Conservation (phyloP, 2,329 filamentous ascomycete genomes). For the Ascochyta lentis region DNA sequence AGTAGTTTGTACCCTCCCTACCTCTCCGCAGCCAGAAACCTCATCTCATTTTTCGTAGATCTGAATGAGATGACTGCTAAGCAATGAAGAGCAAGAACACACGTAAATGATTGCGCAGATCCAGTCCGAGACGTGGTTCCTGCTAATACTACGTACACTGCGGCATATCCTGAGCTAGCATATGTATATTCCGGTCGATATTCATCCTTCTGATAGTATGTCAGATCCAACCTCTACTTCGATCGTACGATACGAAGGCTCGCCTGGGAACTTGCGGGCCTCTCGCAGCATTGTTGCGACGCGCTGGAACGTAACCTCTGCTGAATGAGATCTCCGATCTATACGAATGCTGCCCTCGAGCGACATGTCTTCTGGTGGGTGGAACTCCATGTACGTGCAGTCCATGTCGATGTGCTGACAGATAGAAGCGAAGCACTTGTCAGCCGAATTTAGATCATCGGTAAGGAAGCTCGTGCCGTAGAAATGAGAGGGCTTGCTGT, state of each 20-base stretch:
- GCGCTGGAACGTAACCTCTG: constrained; percentile 4
- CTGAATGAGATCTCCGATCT: not conserved
- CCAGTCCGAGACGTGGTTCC: no score
- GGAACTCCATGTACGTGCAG: constrained; percentile 21
- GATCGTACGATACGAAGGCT: constrained; percentile 12
- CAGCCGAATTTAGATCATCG: not conserved
- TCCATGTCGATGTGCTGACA: constrained; percentile 5
- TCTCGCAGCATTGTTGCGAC: constrained; percentile 13
- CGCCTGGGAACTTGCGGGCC: constrained; percentile 13
- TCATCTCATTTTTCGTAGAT: no score
- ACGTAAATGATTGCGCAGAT: no score
- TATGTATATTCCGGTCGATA: no score
- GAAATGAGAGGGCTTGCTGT: not conserved
- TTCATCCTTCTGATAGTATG: not conserved
- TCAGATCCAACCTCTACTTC: constrained; percentile 18
- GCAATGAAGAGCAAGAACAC: no score
- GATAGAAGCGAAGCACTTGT: constrained; percentile 18
- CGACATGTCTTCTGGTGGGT: constrained; percentile 24
- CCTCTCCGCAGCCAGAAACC: no score
- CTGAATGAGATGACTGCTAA: no score
- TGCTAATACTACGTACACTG: no score
- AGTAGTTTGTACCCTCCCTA: no score
- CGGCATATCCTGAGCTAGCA: no score
- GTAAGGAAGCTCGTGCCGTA: constrained; percentile 7
- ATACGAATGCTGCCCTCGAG: constrained; percentile 12